Conservation (phyloP, 176 grass and related monocot genomes). For the Triticum urartu region DNA sequence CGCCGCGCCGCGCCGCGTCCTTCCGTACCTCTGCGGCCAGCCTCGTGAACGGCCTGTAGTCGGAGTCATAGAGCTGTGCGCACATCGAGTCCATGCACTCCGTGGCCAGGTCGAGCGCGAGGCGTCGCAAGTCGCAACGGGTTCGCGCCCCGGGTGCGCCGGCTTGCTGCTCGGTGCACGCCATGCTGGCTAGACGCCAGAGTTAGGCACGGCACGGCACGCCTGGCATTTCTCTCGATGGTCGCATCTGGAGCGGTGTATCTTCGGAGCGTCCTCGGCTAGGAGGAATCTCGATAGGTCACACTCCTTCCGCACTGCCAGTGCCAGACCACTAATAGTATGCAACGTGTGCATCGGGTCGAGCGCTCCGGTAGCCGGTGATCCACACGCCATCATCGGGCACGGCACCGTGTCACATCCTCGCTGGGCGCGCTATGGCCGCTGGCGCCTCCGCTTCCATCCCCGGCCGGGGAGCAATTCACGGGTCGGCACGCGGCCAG, state of each 20-base stretch:
- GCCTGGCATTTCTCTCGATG: conserved; percentile 10
- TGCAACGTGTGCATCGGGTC: too few relatives aligned
- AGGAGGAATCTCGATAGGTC: too few relatives aligned
- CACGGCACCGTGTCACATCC: too few relatives aligned
- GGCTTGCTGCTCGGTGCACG: conserved; percentile 1
- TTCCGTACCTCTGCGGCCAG: conserved; percentile 19
- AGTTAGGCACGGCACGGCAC: not conserved
- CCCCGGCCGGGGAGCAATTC: too few relatives aligned
- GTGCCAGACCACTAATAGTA: too few relatives aligned
- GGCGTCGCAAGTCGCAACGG: not conserved
- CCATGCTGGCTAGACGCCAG: not conserved
- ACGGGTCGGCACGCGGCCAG: too few relatives aligned
- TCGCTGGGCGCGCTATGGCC: too few relatives aligned
- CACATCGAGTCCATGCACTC: conserved; percentile 56
- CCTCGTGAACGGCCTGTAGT: conserved; percentile 52
- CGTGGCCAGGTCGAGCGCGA: conserved; percentile 40
- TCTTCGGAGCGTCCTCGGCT: too few relatives aligned
- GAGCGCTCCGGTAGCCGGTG: too few relatives aligned
- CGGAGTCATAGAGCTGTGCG: conserved; percentile 36
- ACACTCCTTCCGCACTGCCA: too few relatives aligned
- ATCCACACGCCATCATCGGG: too few relatives aligned
- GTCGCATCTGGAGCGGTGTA: not conserved
- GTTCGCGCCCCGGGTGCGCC: conserved; percentile 1
- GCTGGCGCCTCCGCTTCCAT: too few relatives aligned
- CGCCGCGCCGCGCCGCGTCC: conserved; percentile 38